Base-by-base conservation (phyloP, 192 early-diverging fungal species). In the Rhizoclosmatium globosum region DNA sequence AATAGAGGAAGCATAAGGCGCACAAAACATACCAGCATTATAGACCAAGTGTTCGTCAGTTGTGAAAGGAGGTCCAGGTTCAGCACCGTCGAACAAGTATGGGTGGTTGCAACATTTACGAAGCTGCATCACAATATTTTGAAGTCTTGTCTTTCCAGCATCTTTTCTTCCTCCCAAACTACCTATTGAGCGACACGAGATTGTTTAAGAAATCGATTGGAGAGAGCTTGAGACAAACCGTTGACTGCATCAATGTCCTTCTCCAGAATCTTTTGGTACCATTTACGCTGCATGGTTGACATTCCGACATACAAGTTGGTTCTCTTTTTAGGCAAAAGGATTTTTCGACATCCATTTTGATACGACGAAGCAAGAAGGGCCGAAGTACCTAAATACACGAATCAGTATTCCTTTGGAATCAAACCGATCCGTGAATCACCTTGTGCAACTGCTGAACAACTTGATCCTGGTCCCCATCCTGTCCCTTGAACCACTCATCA, bases 181-280 rank as follows among this genome's bases (percentile, higher is more conserved):
- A 23, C 78, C 78, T 79, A 23, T 23, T 47, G 68, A n/a, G 41
- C 0, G 41, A 74, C 9, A 64, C 46, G 17, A 60, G 19, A 47
- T 45, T 45, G 6, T 43, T 15, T 0, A 68, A 23, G 21, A 7
- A 15, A 21, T 4, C 31, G 0, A 31, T 31, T 31, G 31, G 31
- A 31, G 31, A 31, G 31, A 31, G 31, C 31, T 31, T 31, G 31
- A 21, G 62, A 23, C 23, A 66, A 47, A 86, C 93, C 95, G 84
- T 98, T 99, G n/a, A 98, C 93, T 15, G 97, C 96, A 72, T 92
- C 95, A 83, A 98, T 98, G 79, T 98, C 97, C 82, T 98, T 97
- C 82, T 98, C 96, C 2, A 99, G 82, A 43, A 99, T 92, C 61
- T 94, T 91, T 66, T 95, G 93, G 84, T 99, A 99, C 97, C 96